A percentile compares a stretch with the other conserved stretches of the same genome.
These are phyloP conservation scores for Yamadazyma philogaea DNA, from an alignment of 805 yeast species.

Conservation along the genomic window DNA sequence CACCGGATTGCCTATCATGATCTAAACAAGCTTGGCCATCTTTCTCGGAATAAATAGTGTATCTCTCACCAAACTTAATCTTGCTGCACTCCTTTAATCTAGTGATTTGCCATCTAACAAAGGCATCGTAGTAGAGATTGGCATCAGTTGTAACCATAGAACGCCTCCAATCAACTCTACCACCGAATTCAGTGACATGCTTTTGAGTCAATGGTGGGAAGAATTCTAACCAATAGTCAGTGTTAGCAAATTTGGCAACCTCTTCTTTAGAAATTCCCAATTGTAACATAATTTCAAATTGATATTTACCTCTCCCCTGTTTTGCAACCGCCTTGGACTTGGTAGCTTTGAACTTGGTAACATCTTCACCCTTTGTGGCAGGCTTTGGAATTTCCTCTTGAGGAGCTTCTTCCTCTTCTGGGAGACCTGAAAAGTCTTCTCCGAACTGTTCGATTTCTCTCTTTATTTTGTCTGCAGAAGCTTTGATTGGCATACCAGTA, in stretches of 20 bases:
- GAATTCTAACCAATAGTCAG: conserved; percentile 83
- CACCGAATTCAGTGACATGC: conserved; percentile 80
- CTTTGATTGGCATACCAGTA: conserved; percentile 97
- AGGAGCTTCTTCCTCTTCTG: conserved; percentile 48
- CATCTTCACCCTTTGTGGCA: conserved; percentile 59
- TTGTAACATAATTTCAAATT: conserved; percentile 94
- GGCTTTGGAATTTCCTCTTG: conserved; percentile 40
- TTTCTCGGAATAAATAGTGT: conserved; percentile 94
- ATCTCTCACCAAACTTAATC: conserved; percentile 97
- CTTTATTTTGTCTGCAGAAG: conserved; percentile 91
- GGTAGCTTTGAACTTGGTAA: conserved; percentile 86
- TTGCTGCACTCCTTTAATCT: conserved; percentile 79
- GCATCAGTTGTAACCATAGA: conserved; percentile 92
- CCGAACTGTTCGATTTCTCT: conserved; percentile 94
- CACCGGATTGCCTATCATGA: conserved; percentile 96
- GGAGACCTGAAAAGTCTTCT: conserved; percentile 68
- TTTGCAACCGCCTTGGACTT: conserved; percentile 94
- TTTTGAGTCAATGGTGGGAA: conserved; percentile 88
- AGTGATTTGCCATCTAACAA: conserved; percentile 95
- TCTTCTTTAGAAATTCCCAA: conserved; percentile 84
- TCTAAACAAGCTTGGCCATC: conserved; percentile 99
- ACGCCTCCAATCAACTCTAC: conserved; percentile 98
- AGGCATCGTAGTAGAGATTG: conserved; percentile 92
- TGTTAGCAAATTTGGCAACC: conserved; percentile 83
- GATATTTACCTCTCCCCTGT: conserved; percentile 90